A percentile compares a stretch with the other conserved stretches of the same genome.
phyloP scores from a whole-genome alignment of 225 moss, liverwort and hornwort species.

The Polytrichum commune region DNA sequence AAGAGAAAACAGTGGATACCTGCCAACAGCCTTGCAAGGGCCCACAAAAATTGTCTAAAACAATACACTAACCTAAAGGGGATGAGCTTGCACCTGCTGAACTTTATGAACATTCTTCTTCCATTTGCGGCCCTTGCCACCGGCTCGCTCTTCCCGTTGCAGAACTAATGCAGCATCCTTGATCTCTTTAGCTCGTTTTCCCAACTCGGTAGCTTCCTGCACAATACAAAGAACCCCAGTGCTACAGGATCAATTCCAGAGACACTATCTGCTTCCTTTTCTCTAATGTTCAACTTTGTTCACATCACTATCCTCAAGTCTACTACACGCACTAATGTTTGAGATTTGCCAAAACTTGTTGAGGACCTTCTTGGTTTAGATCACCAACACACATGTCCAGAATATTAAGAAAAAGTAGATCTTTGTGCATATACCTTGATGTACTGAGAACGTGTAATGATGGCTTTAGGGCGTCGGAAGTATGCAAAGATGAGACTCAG shows the following conservation, averaged over 20 bases:
- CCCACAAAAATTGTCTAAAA: too few relatives aligned
- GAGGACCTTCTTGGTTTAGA: too few relatives aligned
- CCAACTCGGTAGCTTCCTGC: constrained; percentile 77
- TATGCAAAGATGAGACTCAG: constrained; percentile 34
- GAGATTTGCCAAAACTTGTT: too few relatives aligned
- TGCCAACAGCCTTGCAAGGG: too few relatives aligned
- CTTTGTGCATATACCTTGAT: constrained; percentile 20
- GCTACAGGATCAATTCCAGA: too few relatives aligned
- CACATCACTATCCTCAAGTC: too few relatives aligned
- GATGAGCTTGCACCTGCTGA: constrained; percentile 48
- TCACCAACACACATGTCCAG: too few relatives aligned
- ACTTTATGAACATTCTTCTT: constrained; percentile 73
- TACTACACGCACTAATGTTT: too few relatives aligned
- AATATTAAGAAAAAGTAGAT: too few relatives aligned
- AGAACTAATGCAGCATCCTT: constrained; percentile 58
- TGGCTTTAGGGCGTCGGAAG: constrained; percentile 31
- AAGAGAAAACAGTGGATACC: too few relatives aligned
- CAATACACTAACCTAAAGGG: not conserved
- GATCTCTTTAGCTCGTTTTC: constrained; percentile 73
- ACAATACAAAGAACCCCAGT: not conserved
- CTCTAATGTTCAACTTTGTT: too few relatives aligned
- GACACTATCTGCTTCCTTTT: too few relatives aligned
- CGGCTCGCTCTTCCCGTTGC: constrained; percentile 68
- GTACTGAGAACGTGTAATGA: constrained; percentile 36
- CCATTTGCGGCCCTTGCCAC: constrained; percentile 74